Evolutionary conservation across 192 early-diverging fungal genomes (phyloP).

Genomic region (Coemansia sp.): DNA sequence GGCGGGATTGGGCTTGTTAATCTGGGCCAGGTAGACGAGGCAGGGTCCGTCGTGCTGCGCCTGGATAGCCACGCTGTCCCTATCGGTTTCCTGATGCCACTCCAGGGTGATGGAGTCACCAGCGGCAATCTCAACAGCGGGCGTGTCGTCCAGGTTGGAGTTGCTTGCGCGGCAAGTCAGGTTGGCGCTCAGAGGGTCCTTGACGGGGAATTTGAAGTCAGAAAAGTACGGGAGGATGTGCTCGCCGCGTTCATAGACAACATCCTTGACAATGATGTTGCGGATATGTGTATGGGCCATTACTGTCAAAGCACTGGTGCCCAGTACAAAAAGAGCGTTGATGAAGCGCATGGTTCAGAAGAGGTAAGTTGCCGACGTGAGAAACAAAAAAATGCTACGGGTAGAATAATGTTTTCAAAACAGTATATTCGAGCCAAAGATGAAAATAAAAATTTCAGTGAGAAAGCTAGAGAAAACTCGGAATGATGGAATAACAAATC

Average conservation of each 20-base stretch:
- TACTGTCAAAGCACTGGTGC: conserved; percentile 13
- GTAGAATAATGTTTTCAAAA: background rate
- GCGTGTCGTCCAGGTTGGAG: background rate
- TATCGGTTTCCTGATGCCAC: background rate
- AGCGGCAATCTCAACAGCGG: background rate
- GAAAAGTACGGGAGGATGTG: background rate
- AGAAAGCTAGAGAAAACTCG: too few relatives aligned
- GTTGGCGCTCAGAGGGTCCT: background rate
- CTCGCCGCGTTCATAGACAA: background rate
- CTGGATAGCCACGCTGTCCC: background rate
- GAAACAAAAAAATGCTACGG: background rate
- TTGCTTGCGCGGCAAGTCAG: conserved; percentile 3
- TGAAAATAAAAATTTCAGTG: background rate
- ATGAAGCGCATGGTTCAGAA: conserved; percentile 1
- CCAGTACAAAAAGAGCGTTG: background rate
- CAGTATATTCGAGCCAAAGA: background rate
- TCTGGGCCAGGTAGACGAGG: conserved; percentile 5
- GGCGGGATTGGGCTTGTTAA: background rate
- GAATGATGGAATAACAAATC: too few relatives aligned
- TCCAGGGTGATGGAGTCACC: background rate
- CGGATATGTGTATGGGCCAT: conserved; percentile 6
- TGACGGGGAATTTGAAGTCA: background rate
- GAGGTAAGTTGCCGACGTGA: too few relatives aligned
- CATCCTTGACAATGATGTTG: conserved; percentile 1
- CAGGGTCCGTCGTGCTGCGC: conserved; percentile 3